These are phyloP conservation scores for Saccharomyces kudriavzevii DNA, from an alignment of 805 yeast genomes.

Conservation along the genomic window DNA sequence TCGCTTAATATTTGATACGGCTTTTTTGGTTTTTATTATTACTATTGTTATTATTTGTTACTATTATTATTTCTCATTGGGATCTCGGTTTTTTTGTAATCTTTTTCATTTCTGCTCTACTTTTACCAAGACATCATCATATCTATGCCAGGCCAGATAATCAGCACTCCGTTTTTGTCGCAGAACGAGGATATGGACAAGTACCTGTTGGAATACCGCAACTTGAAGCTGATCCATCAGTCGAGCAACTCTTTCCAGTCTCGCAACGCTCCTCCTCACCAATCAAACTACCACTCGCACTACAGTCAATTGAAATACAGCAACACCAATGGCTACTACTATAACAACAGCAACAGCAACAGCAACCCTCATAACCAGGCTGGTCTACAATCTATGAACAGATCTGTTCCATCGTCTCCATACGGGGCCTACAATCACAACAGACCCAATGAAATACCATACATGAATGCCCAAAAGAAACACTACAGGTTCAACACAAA, in stretches of 20 bases:
- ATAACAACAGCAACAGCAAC: slow-evolving; percentile 4
- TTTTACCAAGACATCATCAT: background rate
- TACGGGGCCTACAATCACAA: background rate
- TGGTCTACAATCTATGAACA: background rate
- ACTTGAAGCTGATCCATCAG: slow-evolving; percentile 16
- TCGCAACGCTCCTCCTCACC: slow-evolving; percentile 2
- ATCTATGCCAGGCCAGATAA: slow-evolving; percentile 26
- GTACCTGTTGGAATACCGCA: slow-evolving; percentile 22
- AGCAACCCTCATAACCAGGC: slow-evolving; percentile 1
- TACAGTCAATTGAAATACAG: slow-evolving; percentile 1
- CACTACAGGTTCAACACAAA: background rate
- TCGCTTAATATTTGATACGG: background rate
- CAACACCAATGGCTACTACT: background rate
- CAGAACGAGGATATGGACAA: slow-evolving; percentile 31
- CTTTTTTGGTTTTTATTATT: background rate
- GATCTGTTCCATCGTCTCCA: background rate
- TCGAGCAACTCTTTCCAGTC: slow-evolving; percentile 5
- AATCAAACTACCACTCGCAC: slow-evolving; percentile 1
- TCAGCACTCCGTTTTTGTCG: slow-evolving; percentile 27
- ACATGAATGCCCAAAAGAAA: background rate
- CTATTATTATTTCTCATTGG: background rate
- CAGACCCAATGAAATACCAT: background rate
- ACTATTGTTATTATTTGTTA: background rate
- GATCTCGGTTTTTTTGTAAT: slow-evolving; percentile 1
- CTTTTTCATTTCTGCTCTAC: background rate